These are phyloP conservation scores for Aspergillus quadrilineatus DNA, from an alignment of 2,329 filamentous ascomycete genomes.

Conservation along the genomic window DNA sequence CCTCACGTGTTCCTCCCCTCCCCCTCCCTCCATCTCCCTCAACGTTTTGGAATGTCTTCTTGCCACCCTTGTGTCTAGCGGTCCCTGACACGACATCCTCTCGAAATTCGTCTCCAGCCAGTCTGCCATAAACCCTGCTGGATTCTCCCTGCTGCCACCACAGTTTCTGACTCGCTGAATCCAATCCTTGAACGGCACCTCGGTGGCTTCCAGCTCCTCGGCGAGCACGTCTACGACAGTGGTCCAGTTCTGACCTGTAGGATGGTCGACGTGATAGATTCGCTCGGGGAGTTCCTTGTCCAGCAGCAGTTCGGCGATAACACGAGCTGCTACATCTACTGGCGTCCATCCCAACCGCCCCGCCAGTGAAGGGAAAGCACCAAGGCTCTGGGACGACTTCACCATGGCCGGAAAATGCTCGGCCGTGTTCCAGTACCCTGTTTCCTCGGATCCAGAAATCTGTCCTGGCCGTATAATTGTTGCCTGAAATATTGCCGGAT, in stretches of 20 bases:
- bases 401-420: constrained; percentile 54
- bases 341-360: constrained; percentile 49
- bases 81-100: constrained; percentile 49
- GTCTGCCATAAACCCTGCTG: constrained; percentile 29
- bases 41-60: constrained; percentile 36
- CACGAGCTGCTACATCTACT: constrained; percentile 44
- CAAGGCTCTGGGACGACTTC: constrained; percentile 51
- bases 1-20: constrained; percentile 11
- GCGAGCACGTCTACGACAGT: constrained; percentile 39
- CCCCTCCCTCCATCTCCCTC: constrained; percentile 1
- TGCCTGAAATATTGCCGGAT: constrained; percentile 45
- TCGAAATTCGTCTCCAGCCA: constrained; percentile 36
- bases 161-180: constrained; percentile 34
- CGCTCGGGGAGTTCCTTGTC: constrained; percentile 19
- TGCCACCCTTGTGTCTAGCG: constrained; percentile 40
- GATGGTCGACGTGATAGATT: constrained; percentile 50
- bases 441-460: constrained; percentile 52
- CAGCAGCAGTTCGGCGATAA: constrained; percentile 35
- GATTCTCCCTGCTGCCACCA: constrained; percentile 27
- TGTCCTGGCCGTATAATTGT: constrained; percentile 52
- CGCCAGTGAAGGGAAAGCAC: constrained; percentile 42
- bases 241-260: constrained; percentile 43
- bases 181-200: constrained; percentile 44
- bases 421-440: constrained; percentile 56
- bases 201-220: constrained; percentile 32